phyloP scores from a whole-genome alignment of 2,329 filamentous ascomycete species.

The Hypoxylon sp. region DNA sequence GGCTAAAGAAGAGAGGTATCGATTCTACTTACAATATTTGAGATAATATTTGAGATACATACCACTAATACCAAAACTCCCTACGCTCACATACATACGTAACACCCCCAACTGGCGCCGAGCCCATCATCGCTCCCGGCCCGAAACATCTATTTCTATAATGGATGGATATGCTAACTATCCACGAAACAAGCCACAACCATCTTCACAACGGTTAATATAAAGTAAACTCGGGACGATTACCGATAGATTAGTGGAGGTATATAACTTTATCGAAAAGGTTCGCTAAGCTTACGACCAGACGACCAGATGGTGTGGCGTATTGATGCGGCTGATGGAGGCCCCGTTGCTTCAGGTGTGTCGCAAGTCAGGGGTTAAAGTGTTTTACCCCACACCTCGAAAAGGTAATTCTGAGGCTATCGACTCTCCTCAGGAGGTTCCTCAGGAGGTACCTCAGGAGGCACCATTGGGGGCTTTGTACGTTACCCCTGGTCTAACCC shows the following conservation, averaged over 20 bases:
- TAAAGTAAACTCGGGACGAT: conserved; percentile 5
- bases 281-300: conserved; percentile 6
- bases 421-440: conserved; percentile 33
- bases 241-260: not conserved
- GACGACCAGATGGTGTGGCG: conserved; percentile 28
- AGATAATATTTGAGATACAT: conserved; percentile 2
- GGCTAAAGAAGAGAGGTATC: conserved; percentile 1
- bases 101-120: conserved; percentile 21
- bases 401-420: conserved; percentile 46
- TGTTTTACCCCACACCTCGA: conserved; percentile 45
- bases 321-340: conserved; percentile 42
- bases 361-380: conserved; percentile 51
- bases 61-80: conserved; percentile 5
- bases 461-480: conserved; percentile 2
- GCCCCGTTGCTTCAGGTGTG: conserved; percentile 50
- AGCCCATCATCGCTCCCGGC: conserved; percentile 14
- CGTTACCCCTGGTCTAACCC: conserved; percentile 16
- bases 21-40: not conserved
- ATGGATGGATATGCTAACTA: not conserved
- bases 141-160: conserved; percentile 21
- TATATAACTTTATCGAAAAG: not conserved
- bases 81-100: not conserved
- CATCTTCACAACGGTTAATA: not conserved
- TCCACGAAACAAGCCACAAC: conserved; percentile 13
- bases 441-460: no score